Base-by-base conservation (phyloP, 2,329 filamentous ascomycete genomes). In the Ophiostoma fasciatum region DNA sequence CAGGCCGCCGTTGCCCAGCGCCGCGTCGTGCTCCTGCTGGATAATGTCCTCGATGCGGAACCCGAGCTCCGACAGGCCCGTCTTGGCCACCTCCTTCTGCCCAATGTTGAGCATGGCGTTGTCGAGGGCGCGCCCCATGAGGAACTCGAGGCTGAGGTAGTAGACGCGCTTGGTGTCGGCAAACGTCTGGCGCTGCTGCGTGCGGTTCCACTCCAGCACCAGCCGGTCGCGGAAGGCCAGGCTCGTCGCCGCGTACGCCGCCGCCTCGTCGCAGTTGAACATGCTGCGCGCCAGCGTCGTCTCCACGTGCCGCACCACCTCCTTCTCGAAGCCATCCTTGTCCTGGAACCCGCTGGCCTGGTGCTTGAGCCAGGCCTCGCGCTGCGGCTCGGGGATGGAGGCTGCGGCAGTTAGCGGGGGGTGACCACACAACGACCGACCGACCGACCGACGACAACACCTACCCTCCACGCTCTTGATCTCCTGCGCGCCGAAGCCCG, bases 91-190 rank as follows among this genome's bases (percentile, higher is more conserved):
- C 49, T 85, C 74, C 61, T 96, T 98, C 56, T 84, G 68, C 18
- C 82, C 82, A 38, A 94, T 74, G 56, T 98, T 98, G 46, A 98
- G 71, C 83, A 98, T 94, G 44, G 90, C 88, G 72, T 98, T 98
- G 66, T 98, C 90, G 45, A 98, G 64, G 31, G 90, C 82, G 53
- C 90, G 72, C 28, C 90, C 90, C 90, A 98, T 98, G 51, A 98
- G 63, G 51, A 98, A 98, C 60, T 98, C 90, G 40, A 98, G 74
- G 47, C 87, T 94, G 42, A 98, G 72, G 56, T 98, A 98, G 64
- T 98, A 98, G 48, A 98, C 73, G 42, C 90, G 76, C 70, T 98
- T 98, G 59, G 75, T 76, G 55, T 96, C 90, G 39, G 72, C 68
- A 50, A 82, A 84, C 0, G 88, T 94, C 61, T 98, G 90, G 42